These are phyloP conservation scores for Backusella luteola DNA, from an alignment of 192 early-diverging fungal genomes.

Conservation along the genomic window DNA sequence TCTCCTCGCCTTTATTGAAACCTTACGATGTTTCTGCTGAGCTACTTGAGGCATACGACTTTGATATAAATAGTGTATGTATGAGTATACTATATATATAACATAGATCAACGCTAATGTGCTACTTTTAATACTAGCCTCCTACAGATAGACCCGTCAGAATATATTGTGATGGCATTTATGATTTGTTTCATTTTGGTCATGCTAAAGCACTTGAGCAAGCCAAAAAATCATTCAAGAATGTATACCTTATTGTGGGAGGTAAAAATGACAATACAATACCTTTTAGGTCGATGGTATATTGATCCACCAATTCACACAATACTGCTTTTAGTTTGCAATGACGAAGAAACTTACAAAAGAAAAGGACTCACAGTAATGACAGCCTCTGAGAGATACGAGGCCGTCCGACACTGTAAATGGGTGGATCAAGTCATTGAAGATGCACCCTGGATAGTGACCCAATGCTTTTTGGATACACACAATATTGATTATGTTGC, in stretches of 20 bases:
- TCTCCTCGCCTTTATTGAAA: background rate
- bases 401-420: slow-evolving; percentile 72
- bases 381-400: slow-evolving; percentile 66
- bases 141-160: slow-evolving; percentile 70
- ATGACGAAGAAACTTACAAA: slow-evolving; percentile 62
- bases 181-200: slow-evolving; percentile 83
- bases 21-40: background rate
- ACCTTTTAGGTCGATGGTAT: background rate
- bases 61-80: background rate
- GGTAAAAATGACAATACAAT: slow-evolving; percentile 25
- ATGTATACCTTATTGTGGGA: slow-evolving; percentile 76
- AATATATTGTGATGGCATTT: slow-evolving; percentile 87
- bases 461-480: slow-evolving; percentile 64
- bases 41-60: background rate
- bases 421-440: slow-evolving; percentile 77
- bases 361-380: slow-evolving; percentile 75
- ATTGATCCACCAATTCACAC: background rate
- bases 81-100: no score
- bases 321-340: slow-evolving; percentile 46
- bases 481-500: slow-evolving; percentile 76
- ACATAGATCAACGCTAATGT: no score
- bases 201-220: slow-evolving; percentile 80
- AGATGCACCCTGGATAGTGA: slow-evolving; percentile 69
- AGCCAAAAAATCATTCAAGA: slow-evolving; percentile 76
- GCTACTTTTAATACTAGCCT: slow-evolving; percentile 25